Conservation (phyloP, 1,284 basidiomycete species). For the Puccinia triticina region DNA sequence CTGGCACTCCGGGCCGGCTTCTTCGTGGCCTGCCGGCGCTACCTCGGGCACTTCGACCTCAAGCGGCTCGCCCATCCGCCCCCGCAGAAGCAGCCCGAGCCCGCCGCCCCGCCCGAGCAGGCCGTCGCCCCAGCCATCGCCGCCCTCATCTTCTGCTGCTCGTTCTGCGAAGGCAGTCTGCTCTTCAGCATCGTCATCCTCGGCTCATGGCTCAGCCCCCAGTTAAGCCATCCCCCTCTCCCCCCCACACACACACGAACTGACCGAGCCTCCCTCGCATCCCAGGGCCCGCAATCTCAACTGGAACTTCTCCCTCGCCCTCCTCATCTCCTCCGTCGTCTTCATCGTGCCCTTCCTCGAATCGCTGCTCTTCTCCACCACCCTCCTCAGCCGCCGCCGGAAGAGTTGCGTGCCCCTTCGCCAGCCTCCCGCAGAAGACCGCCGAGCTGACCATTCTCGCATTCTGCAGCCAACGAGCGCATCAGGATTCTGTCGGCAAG, state of each 20-base stretch:
- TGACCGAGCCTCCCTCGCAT: neutral
- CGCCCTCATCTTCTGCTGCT: constrained; percentile 56
- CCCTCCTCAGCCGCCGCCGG: constrained; percentile 25
- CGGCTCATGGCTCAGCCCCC: constrained; percentile 54
- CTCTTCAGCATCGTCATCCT: constrained; percentile 59
- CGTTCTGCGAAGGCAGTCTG: constrained; percentile 57
- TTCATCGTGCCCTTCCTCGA: constrained; percentile 53
- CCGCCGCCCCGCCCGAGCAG: too few relatives aligned
- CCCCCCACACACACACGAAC: neutral
- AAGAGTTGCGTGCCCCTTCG: neutral
- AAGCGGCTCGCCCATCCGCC: constrained; percentile 3
- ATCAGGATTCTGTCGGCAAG: constrained; percentile 46
- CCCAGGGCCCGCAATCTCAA: constrained; percentile 56
- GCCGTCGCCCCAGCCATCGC: constrained; percentile 54
- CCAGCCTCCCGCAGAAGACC: too few relatives aligned
- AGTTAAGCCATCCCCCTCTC: neutral
- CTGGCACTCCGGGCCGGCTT: constrained; percentile 53
- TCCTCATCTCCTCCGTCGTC: constrained; percentile 57
- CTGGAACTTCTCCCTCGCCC: constrained; percentile 57
- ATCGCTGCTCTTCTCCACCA: constrained; percentile 29
- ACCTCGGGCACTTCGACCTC: constrained; percentile 29
- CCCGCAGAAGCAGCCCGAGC: too few relatives aligned
- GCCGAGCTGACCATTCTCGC: constrained; percentile 55
- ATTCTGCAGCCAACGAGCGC: constrained; percentile 52
- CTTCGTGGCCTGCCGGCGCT: constrained; percentile 55